A percentile compares a stretch with the other conserved stretches of the same genome.
phyloP scores from a whole-genome alignment of 2,329 filamentous ascomycete genomes.

The Cladosporium colombiae region DNA sequence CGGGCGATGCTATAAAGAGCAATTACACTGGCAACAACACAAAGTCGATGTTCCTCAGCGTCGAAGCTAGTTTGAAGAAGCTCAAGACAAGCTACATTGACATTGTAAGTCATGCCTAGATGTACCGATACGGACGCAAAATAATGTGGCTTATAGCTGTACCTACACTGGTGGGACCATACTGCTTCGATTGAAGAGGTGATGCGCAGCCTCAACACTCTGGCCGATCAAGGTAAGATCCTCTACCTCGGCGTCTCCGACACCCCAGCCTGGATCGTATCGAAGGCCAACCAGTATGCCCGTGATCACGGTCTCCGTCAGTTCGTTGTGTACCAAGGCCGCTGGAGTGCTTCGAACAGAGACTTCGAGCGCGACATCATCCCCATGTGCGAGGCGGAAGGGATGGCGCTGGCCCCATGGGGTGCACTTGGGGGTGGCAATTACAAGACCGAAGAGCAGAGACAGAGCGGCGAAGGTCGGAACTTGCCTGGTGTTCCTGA shows the following conservation, averaged over 20 bases:
- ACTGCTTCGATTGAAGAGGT: slow-evolving; percentile 64
- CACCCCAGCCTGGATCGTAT: slow-evolving; percentile 62
- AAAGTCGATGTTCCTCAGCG: slow-evolving; percentile 43
- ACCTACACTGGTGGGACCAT: slow-evolving; percentile 57
- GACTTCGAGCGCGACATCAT: slow-evolving; percentile 50
- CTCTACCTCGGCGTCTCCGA: slow-evolving; percentile 69
- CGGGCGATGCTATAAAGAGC: slow-evolving; percentile 32
- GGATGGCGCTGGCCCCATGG: slow-evolving; percentile 39
- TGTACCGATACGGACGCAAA: slow-evolving; percentile 40
- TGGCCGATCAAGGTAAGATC: slow-evolving; percentile 63
- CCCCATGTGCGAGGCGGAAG: slow-evolving; percentile 63
- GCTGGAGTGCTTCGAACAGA: slow-evolving; percentile 61
- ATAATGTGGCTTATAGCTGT: slow-evolving; percentile 40
- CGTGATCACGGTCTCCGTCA: slow-evolving; percentile 66
- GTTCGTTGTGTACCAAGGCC: slow-evolving; percentile 70
- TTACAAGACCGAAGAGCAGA: slow-evolving; percentile 41
- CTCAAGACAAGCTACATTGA: slow-evolving; percentile 7
- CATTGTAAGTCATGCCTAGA: slow-evolving; percentile 47
- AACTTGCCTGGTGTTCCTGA: slow-evolving; percentile 33
- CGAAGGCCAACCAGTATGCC: slow-evolving; percentile 43
- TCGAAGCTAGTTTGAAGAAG: slow-evolving; percentile 32
- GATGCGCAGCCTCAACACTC: slow-evolving; percentile 64
- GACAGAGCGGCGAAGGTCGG: slow-evolving; percentile 32
- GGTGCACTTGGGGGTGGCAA: slow-evolving; percentile 49
- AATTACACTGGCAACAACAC: slow-evolving; percentile 49